A percentile compares a stretch with the other conserved stretches of the same genome.
These are phyloP conservation scores for Penicillium soppii DNA, from an alignment of 495 filamentous ascomycete species.

Conservation along the genomic window DNA sequence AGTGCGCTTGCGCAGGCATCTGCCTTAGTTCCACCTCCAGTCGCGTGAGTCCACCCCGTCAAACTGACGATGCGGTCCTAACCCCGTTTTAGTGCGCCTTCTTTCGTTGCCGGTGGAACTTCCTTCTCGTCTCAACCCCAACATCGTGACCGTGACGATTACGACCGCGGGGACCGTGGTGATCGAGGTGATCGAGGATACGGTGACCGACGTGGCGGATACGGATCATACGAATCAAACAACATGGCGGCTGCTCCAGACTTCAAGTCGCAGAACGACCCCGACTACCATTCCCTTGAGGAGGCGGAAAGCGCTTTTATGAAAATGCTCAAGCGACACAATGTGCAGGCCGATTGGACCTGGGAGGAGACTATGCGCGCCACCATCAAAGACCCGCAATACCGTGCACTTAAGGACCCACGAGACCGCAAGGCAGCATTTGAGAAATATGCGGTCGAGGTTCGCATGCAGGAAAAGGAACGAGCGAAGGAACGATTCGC, in stretches of 20 bases:
- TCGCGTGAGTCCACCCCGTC: conserved; percentile 55
- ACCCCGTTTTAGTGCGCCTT: conserved; percentile 52
- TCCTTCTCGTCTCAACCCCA: conserved; percentile 47
- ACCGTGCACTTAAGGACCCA: conserved; percentile 90
- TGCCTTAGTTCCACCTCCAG: conserved; percentile 43
- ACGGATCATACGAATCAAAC: conserved; percentile 53
- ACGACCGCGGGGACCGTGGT: conserved; percentile 42
- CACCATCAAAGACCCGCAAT: conserved; percentile 92
- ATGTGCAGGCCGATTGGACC: conserved; percentile 84
- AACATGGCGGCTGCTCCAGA: conserved; percentile 58
- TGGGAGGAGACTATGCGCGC: conserved; percentile 89
- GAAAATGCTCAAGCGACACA: conserved; percentile 81
- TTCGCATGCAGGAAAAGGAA: conserved; percentile 90
- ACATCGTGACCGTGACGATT: conserved; percentile 27
- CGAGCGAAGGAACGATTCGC: conserved; percentile 91
- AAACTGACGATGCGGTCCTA: conserved; percentile 12
- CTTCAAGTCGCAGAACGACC: conserved; percentile 67
- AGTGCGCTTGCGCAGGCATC: conserved; percentile 60
- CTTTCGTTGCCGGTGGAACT: conserved; percentile 66
- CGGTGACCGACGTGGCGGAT: conserved; percentile 66
- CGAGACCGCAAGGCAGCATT: conserved; percentile 89
- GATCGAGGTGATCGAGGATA: conserved; percentile 51
- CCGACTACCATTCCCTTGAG: conserved; percentile 80
- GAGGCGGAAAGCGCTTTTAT: conserved; percentile 94
- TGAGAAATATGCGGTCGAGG: conserved; percentile 91